These are phyloP conservation scores for Lachancea quebecensis DNA, from an alignment of 805 yeast genomes.

Conservation along the genomic window DNA sequence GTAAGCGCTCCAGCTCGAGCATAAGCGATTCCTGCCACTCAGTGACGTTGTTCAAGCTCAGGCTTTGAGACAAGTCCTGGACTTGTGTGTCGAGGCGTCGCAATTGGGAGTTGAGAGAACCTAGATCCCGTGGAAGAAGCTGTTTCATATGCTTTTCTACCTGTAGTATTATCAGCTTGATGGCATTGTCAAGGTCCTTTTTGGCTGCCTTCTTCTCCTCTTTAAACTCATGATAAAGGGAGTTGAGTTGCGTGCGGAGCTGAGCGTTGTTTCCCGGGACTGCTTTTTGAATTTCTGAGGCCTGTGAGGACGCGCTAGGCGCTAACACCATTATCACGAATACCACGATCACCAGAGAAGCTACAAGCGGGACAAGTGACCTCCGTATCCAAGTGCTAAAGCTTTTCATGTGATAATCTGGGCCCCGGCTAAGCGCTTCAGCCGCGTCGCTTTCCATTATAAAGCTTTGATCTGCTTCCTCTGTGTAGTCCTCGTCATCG, in stretches of 20 bases:
- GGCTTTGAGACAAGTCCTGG: conserved; percentile 13
- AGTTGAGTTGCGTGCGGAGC: conserved; percentile 23
- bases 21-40: conserved; percentile 19
- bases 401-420: background rate
- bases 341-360: background rate
- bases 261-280: conserved; percentile 1
- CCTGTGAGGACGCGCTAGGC: background rate
- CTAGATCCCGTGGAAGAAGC: conserved; percentile 23
- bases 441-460: conserved; percentile 13
- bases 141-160: conserved; percentile 29
- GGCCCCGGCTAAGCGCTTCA: conserved; percentile 3
- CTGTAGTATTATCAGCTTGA: conserved; percentile 25
- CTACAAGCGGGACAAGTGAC: background rate
- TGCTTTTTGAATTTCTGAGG: background rate
- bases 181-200: conserved; percentile 25
- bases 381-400: background rate
- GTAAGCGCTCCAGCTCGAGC: conserved; percentile 13
- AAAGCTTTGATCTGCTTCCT: conserved; percentile 21
- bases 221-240: conserved; percentile 23
- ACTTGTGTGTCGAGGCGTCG: conserved; percentile 18
- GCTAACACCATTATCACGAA: background rate
- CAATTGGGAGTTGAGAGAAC: conserved; percentile 19
- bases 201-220: conserved; percentile 20
- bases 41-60: conserved; percentile 20
- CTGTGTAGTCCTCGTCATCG: conserved; percentile 17